Base-by-base conservation (phyloP, 192 early-diverging fungal species). In the Geranomyces variabilis region DNA sequence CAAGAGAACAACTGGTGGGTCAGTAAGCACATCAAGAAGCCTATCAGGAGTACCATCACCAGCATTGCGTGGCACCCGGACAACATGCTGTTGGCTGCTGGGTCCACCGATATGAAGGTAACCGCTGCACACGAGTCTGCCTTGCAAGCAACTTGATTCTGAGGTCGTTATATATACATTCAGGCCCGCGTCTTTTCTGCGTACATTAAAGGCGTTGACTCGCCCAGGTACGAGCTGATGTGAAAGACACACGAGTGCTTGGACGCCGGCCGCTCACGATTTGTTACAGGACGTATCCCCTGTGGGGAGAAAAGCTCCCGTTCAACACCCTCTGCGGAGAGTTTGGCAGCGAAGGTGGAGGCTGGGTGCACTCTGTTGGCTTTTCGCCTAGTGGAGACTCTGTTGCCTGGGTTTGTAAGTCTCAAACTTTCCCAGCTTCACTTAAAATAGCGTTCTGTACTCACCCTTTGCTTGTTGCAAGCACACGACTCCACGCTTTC, bases 1-100 rank as follows among this genome's bases (percentile, higher is more conserved):
- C 89, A 93, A 75, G 94, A 93, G 71, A 93, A 94, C 75, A 90
- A 99, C 77, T 99, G 94, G 96, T 98, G 94, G 96, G 89, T 88
- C 56, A 86, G 90, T 69, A 97, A 96, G 84, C 96, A 97, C 76
- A 76, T 97, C 62, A 95, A 96, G 80, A 94, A 96, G 77, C 94
- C 92, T 28, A 92, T 99, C 73, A 84, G 90, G 44, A 90, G 87
- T 71, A 98, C 96, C 6, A 93, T 97, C 2, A 81, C 96, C 24
- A 89, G 87, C 56, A 56, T 99, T 21, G 93, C 92, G 62, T 99
- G 97, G 97, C 97, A 99, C 70, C 96, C 97, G 22, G 94, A 97
- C 81, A 97, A 94, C 77, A 87, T 97, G 44, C 83, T 97, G 29
- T 80, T 99, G 47, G 95, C 93, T n/a, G 91, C 91, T 67, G 97